phyloP scores from a whole-genome alignment of 768 basidiomycete genomes.

The Gloeopeniophorella convolvens region DNA sequence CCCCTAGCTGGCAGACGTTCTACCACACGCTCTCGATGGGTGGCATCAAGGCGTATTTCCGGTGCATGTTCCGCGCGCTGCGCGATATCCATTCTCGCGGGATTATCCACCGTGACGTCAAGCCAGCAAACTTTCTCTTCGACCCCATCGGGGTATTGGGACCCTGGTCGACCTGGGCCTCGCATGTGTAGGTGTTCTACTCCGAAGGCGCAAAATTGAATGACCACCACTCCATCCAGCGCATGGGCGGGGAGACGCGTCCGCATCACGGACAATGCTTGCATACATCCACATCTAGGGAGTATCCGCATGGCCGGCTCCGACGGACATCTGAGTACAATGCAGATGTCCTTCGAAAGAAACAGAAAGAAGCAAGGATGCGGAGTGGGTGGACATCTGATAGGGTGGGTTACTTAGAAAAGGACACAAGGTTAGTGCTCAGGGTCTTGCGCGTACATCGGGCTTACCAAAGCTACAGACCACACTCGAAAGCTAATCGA shows the following conservation, averaged over 20 bases:
- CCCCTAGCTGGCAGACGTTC: constrained; percentile 62
- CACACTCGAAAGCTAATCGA: constrained; percentile 85
- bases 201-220: neutral
- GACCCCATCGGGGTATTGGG: constrained; percentile 80
- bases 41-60: constrained; percentile 80
- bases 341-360: constrained; percentile 43
- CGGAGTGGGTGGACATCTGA: constrained; percentile 53
- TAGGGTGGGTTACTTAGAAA: constrained; percentile 69
- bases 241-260: constrained; percentile 46
- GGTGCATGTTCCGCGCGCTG: constrained; percentile 85
- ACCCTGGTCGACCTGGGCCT: constrained; percentile 93
- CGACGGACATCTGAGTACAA: constrained; percentile 39
- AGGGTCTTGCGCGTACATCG: neutral
- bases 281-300: constrained; percentile 60
- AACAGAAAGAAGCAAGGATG: constrained; percentile 54
- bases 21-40: constrained; percentile 66
- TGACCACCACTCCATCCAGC: neutral
- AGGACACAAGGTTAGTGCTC: constrained; percentile 57
- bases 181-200: constrained; percentile 62
- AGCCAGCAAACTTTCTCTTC: constrained; percentile 95
- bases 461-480: constrained; percentile 35
- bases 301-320: constrained; percentile 65
- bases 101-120: constrained; percentile 95
- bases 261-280: constrained; percentile 57
- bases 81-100: constrained; percentile 80